These are phyloP conservation scores for Cytospora leucostoma DNA, from an alignment of 2,329 filamentous ascomycete genomes.

Conservation along the genomic window DNA sequence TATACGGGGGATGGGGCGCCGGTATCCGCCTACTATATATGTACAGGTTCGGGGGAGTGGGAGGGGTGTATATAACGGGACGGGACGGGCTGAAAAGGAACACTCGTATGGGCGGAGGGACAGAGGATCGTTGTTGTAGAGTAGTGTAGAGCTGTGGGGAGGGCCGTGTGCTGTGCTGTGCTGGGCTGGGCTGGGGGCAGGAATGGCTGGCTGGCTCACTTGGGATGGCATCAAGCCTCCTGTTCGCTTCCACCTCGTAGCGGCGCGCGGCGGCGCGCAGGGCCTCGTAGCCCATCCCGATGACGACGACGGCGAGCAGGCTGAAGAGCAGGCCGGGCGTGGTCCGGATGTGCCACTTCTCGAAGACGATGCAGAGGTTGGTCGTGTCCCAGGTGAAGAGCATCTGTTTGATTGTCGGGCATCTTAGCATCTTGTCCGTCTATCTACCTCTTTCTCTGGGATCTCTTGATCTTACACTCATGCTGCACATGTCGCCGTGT, in stretches of 20 bases:
- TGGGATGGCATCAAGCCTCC: constrained; percentile 49
- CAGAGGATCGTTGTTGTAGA: too few relatives aligned
- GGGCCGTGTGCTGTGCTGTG: too few relatives aligned
- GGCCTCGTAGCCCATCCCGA: constrained; percentile 92
- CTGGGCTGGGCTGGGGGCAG: too few relatives aligned
- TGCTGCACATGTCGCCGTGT: constrained; percentile 69
- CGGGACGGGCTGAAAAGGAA: too few relatives aligned
- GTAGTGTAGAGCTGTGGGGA: too few relatives aligned
- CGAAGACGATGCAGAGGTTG: constrained; percentile 96
- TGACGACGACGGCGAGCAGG: constrained; percentile 75
- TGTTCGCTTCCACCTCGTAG: constrained; percentile 67
- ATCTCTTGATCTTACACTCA: constrained; percentile 79
- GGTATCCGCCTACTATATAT: too few relatives aligned
- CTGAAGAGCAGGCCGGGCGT: constrained; percentile 76
- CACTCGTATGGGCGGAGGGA: too few relatives aligned
- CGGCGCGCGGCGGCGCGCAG: constrained; percentile 74
- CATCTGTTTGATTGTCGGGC: constrained; percentile 63
- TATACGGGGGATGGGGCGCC: too few relatives aligned
- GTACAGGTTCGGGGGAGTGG: too few relatives aligned
- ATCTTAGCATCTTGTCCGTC: not conserved
- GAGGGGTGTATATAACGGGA: too few relatives aligned
- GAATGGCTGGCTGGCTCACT: constrained; percentile 47
- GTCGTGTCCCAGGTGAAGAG: constrained; percentile 94
- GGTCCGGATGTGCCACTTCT: constrained; percentile 81
- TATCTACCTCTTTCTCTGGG: not conserved